Evolutionary conservation across 1,284 basidiomycete genomes (phyloP).

Genomic region (Leccinum subrobustum): DNA sequence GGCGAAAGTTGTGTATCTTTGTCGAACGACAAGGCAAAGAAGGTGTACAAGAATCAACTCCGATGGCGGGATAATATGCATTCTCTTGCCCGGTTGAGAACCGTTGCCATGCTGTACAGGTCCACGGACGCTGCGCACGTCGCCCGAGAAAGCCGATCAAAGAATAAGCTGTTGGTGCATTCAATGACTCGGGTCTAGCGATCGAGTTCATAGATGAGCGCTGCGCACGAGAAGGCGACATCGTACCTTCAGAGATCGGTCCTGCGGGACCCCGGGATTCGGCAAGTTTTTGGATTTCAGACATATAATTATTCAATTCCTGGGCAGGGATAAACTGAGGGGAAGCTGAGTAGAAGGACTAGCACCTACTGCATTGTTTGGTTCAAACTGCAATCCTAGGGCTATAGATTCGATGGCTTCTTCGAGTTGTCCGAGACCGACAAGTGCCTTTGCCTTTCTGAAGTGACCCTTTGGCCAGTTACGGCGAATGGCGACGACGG

Average conservation of each 20-base stretch:
- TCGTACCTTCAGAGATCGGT: constrained; percentile 4
- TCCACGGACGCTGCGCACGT: constrained; percentile 15
- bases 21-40: constrained; percentile 8
- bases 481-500: constrained; percentile 81
- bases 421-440: constrained; percentile 66
- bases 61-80: background rate
- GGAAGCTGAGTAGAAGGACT: background rate
- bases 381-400: constrained; percentile 88
- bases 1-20: constrained; percentile 3
- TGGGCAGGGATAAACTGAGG: constrained; percentile 14
- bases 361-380: constrained; percentile 66
- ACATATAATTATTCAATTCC: constrained; percentile 34
- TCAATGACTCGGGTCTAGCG: background rate
- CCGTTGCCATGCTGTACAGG: constrained; percentile 15
- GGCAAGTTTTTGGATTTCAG: constrained; percentile 29
- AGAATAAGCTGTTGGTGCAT: constrained; percentile 9
- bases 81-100: constrained; percentile 22
- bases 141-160: background rate
- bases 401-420: constrained; percentile 85
- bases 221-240: background rate
- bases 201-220: background rate
- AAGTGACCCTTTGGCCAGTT: constrained; percentile 97
- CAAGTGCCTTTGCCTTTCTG: constrained; percentile 85
- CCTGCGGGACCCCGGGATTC: constrained; percentile 9
- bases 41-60: constrained; percentile 10